A percentile compares a stretch with the other conserved stretches of the same genome.
Evolutionary conservation across 2,329 filamentous ascomycete species (phyloP).

Genomic region (Alternaria panax): DNA sequence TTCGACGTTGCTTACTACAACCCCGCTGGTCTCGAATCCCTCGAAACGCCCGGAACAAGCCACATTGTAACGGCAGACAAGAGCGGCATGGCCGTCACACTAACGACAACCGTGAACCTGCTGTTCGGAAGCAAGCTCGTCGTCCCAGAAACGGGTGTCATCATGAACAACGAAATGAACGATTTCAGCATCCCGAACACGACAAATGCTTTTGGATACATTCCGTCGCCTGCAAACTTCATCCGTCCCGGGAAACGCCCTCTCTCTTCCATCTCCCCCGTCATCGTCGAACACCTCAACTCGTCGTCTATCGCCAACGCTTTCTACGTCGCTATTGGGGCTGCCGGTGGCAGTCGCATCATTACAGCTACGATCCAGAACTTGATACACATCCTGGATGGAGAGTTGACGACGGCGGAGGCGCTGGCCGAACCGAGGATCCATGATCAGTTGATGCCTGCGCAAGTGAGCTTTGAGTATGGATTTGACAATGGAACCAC

Average conservation of each 20-base stretch:
- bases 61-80: conserved; percentile 76
- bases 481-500: conserved; percentile 70
- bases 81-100: conserved; percentile 76
- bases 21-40: conserved; percentile 68
- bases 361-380: conserved; percentile 80
- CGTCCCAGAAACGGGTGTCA: conserved; percentile 82
- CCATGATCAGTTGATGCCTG: conserved; percentile 84
- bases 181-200: conserved; percentile 79
- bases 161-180: conserved; percentile 66
- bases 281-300: conserved; percentile 73
- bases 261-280: conserved; percentile 80
- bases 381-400: conserved; percentile 75
- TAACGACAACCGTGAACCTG: conserved; percentile 88
- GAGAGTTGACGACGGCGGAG: conserved; percentile 64
- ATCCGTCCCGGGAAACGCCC: conserved; percentile 82
- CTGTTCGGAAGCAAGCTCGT: conserved; percentile 82
- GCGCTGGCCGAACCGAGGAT: conserved; percentile 73
- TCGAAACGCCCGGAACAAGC: conserved; percentile 76
- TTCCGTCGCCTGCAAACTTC: conserved; percentile 80
- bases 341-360: conserved; percentile 83
- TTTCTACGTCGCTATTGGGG: conserved; percentile 74
- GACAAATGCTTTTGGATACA: conserved; percentile 84
- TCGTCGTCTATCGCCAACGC: conserved; percentile 51
- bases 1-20: conserved; percentile 78
- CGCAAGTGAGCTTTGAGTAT: conserved; percentile 72